A percentile compares a stretch with the other conserved stretches of the same genome.
Evolutionary conservation across 352 stramenopile genomes (phyloP).

Genomic region (Pythium aristosporum): DNA sequence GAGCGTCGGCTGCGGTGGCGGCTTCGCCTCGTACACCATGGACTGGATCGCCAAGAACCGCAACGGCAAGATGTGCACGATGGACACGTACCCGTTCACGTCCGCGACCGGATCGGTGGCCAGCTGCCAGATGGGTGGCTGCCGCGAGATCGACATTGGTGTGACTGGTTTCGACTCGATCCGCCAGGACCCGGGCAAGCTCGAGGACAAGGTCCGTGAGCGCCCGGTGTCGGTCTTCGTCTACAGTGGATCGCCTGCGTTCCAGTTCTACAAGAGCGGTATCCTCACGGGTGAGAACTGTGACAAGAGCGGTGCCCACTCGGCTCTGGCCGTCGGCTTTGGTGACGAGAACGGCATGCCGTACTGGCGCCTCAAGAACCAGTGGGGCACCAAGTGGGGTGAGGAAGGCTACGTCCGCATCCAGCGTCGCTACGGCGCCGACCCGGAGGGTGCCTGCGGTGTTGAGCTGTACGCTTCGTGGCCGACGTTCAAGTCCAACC

Average conservation of each 20-base stretch:
- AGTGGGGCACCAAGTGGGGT: slow-evolving; percentile 68
- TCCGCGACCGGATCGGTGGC: slow-evolving; percentile 36
- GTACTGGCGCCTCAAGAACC: slow-evolving; percentile 75
- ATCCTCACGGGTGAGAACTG: slow-evolving; percentile 60
- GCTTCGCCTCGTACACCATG: slow-evolving; percentile 57
- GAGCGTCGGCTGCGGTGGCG: slow-evolving; percentile 55
- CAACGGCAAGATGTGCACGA: slow-evolving; percentile 50
- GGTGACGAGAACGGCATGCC: slow-evolving; percentile 43
- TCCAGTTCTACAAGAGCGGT: slow-evolving; percentile 63
- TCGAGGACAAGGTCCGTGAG: slow-evolving; percentile 47
- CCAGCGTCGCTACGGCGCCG: slow-evolving; percentile 44
- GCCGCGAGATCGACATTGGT: slow-evolving; percentile 43
- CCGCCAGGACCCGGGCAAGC: slow-evolving; percentile 33
- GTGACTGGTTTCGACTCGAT: slow-evolving; percentile 51
- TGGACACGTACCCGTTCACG: slow-evolving; percentile 52
- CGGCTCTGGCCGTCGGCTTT: slow-evolving; percentile 62
- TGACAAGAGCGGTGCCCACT: slow-evolving; percentile 54
- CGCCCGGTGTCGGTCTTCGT: slow-evolving; percentile 61
- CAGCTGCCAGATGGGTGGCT: slow-evolving; percentile 35
- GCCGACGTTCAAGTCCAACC: slow-evolving; percentile 42
- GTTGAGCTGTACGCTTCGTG: slow-evolving; percentile 58
- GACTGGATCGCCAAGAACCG: slow-evolving; percentile 52
- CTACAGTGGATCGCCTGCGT: slow-evolving; percentile 56
- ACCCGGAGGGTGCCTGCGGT: slow-evolving; percentile 54
- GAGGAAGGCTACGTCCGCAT: slow-evolving; percentile 69